Evolutionary conservation across 208 protist species (phyloP).

Genomic region (Acanthamoeba royreba): DNA sequence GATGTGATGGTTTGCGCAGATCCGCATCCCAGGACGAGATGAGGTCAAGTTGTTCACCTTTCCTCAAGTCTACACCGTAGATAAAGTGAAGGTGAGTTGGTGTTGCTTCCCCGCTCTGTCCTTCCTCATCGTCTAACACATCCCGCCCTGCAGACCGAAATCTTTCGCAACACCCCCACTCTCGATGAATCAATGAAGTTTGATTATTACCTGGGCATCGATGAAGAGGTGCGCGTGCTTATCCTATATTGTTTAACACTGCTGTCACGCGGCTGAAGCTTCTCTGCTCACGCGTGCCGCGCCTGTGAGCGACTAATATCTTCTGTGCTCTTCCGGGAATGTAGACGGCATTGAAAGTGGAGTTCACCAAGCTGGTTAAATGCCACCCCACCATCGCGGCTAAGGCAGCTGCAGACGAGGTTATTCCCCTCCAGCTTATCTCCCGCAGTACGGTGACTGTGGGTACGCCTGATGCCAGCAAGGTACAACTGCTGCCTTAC

Average conservation of each 20-base stretch:
- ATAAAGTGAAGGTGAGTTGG: slow-evolving; percentile 14
- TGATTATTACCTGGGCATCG: slow-evolving; percentile 7
- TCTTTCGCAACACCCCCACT: neutral
- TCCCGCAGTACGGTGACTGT: neutral
- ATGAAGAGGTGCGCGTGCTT: no score
- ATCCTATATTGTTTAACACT: no score
- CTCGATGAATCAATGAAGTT: slow-evolving; percentile 14
- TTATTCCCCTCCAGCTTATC: neutral
- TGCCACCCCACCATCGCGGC: neutral
- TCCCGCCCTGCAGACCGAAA: neutral
- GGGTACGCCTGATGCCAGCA: neutral
- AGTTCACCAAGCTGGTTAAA: slow-evolving; percentile 19
- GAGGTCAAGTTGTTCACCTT: slow-evolving; percentile 11
- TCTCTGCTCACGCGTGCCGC: no score
- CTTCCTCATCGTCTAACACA: neutral
- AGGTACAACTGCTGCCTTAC: no score
- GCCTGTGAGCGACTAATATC: no score
- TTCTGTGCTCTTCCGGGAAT: no score
- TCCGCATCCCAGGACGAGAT: neutral
- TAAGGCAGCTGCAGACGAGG: neutral
- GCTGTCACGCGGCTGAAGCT: no score
- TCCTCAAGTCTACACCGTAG: neutral
- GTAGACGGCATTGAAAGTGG: neutral
- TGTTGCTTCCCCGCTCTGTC: neutral
- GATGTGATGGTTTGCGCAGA: neutral